phyloP scores from a whole-genome alignment of 805 yeast species.

The Saccharomycopsis sp. region DNA sequence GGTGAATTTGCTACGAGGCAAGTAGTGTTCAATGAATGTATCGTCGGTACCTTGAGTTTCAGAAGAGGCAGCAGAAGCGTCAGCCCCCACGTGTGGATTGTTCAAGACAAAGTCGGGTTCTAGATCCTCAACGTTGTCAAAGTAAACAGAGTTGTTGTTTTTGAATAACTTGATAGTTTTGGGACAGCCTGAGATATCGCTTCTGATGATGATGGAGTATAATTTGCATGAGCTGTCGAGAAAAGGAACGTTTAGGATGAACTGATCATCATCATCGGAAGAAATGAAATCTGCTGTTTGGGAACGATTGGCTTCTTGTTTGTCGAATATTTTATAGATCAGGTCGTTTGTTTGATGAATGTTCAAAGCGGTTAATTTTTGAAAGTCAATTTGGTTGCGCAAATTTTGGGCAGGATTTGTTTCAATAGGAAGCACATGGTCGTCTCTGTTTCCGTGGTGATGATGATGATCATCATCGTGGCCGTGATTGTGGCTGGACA shows the following conservation, averaged over 20 bases:
- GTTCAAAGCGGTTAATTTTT: slow-evolving; percentile 56
- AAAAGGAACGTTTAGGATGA: slow-evolving; percentile 73
- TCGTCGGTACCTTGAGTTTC: slow-evolving; percentile 28
- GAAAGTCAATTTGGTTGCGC: slow-evolving; percentile 47
- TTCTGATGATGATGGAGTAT: slow-evolving; percentile 61
- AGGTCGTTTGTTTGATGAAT: slow-evolving; percentile 45
- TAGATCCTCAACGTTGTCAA: slow-evolving; percentile 45
- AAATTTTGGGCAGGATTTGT: slow-evolving; percentile 66
- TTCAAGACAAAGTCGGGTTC: slow-evolving; percentile 43
- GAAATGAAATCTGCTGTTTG: slow-evolving; percentile 38
- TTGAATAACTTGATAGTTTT: slow-evolving; percentile 60
- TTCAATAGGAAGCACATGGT: slow-evolving; percentile 52
- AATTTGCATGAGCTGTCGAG: slow-evolving; percentile 57
- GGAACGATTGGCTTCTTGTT: slow-evolving; percentile 38
- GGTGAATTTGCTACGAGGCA: slow-evolving; percentile 68
- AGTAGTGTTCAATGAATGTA: slow-evolving; percentile 69
- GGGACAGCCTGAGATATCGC: slow-evolving; percentile 57
- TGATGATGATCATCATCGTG: slow-evolving; percentile 33
- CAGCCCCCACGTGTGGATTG: slow-evolving; percentile 57
- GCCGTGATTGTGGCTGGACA: slow-evolving; percentile 23
- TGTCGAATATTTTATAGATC: slow-evolving; percentile 40
- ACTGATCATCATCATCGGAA: slow-evolving; percentile 73
- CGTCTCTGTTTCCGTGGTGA: slow-evolving; percentile 27
- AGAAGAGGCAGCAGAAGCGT: slow-evolving; percentile 31
- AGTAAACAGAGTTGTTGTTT: slow-evolving; percentile 63